phyloP scores from a whole-genome alignment of 2,329 filamentous ascomycete species.

The Alternaria conjuncta region DNA sequence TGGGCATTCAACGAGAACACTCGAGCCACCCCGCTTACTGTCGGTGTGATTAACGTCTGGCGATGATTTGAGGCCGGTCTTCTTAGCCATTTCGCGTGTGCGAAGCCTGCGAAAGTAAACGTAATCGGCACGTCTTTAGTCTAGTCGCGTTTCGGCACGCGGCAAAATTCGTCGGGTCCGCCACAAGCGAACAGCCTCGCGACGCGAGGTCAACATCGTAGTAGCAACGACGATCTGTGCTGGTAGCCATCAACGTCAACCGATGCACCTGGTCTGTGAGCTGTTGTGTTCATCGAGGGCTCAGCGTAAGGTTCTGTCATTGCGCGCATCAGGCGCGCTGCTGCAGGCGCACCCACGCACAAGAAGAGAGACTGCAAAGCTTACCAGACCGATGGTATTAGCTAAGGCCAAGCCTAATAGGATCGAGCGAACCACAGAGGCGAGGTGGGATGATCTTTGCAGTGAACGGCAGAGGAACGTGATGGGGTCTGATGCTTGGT shows the following conservation, averaged over 20 bases:
- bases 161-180: constrained; percentile 5
- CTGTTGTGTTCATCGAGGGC: background rate
- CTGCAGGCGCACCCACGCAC: background rate
- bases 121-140: constrained; percentile 12
- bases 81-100: constrained; percentile 6
- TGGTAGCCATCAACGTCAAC: background rate
- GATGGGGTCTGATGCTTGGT: constrained; percentile 2
- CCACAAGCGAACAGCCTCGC: constrained; percentile 3
- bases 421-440: constrained; percentile 13
- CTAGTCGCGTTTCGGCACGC: constrained; percentile 10
- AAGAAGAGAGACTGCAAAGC: background rate
- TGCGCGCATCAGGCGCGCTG: background rate
- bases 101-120: constrained; percentile 11
- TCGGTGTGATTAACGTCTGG: background rate
- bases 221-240: background rate
- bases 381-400: background rate
- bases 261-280: background rate
- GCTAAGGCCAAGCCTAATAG: background rate
- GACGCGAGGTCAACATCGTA: background rate
- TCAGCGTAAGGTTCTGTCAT: background rate
- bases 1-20: background rate
- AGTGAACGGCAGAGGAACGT: constrained; percentile 6
- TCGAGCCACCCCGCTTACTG: constrained; percentile 6
- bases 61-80: constrained; percentile 1
- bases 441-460: constrained; percentile 18